A percentile compares a stretch with the other conserved stretches of the same genome.
phyloP scores from a whole-genome alignment of 169 alveolate genomes.

The Cryptosporidium ubiquitum region DNA sequence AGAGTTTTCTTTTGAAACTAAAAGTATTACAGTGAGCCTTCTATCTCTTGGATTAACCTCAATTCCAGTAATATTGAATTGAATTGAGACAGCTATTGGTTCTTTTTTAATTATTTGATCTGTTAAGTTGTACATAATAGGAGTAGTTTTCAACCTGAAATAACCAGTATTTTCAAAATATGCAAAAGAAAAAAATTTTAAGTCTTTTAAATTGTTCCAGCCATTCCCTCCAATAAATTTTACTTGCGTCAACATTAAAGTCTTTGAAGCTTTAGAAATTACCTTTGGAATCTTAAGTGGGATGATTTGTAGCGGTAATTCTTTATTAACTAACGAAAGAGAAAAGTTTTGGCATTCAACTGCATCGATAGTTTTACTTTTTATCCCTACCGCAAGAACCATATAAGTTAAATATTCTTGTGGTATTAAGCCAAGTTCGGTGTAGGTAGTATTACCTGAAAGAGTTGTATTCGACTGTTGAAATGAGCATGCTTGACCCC shows the following conservation, averaged over 20 bases:
- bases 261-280: background rate
- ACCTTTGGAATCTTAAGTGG: constrained; percentile 11
- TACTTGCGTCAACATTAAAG: background rate
- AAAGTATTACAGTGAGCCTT: constrained; percentile 9
- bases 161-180: constrained; percentile 51
- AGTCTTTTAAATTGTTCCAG: background rate
- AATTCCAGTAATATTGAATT: constrained; percentile 3
- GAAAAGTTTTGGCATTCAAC: constrained; percentile 8
- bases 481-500: constrained; percentile 72
- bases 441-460: constrained; percentile 41
- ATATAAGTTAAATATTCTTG: constrained; percentile 13
- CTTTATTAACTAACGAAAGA: background rate
- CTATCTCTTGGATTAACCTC: constrained; percentile 12
- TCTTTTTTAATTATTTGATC: background rate
- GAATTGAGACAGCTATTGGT: constrained; percentile 8
- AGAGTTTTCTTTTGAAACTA: background rate
- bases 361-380: constrained; percentile 5
- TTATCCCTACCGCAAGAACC: constrained; percentile 44
- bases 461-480: constrained; percentile 61
- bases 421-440: constrained; percentile 24
- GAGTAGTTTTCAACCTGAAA: constrained; percentile 9
- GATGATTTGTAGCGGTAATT: constrained; percentile 32
- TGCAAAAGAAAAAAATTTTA: constrained; percentile 20
- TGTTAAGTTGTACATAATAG: background rate
- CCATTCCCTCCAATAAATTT: constrained; percentile 17